Base-by-base conservation (phyloP, 805 yeast genomes). In the Naumovozyma dairenensis region DNA sequence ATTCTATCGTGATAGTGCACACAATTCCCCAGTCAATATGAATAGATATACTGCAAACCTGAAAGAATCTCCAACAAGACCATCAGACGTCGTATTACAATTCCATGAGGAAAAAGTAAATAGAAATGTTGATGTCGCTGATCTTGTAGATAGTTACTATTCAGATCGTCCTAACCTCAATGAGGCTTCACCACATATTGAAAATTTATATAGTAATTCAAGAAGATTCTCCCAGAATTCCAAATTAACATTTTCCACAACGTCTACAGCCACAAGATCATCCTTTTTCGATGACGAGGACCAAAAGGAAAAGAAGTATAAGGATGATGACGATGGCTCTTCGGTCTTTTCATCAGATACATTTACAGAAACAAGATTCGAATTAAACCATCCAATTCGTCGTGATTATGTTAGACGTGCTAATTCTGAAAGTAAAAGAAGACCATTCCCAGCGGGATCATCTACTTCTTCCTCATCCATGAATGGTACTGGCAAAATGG, bases 401-500 rank as follows among this genome's bases (percentile, higher is more conserved):
- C 48, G 44, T 28, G 54, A 51, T 27, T 57, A 57, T 34, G 57
- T 54, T 20, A 56, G 59, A 44, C 73, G 84, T 48, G 79, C 80
- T 43, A 78, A 77, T 48, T 72, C 82, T 2, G 68, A 72, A 43
- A 69, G 78, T 28, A 72, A 78, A 49, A 80, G 86, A 49, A 80
- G 81, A 47, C 84, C 55, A 62, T 27, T 38, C 3, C 32, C 46
- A 10, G 34, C 43, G 17, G 44, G 43, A 18, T 41, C 46, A 10
- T 22, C 32, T 2, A n/a, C n/a, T n/a, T n/a, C n/a, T n/a, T n/a
- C n/a, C n/a, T n/a, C n/a, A n/a, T n/a, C n/a, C n/a, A 77, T 50
- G 71, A 86, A 30, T 81, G 78, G 37, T 66, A n/a, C n/a, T n/a
- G n/a, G n/a, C n/a, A n/a, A n/a, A n/a, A 78, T 33, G 93, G 96